Evolutionary conservation across 306 rosid genomes (phyloP), one percentile per base, ranked within the genome.

Genomic region (Dalbergia cultrata): DNA sequence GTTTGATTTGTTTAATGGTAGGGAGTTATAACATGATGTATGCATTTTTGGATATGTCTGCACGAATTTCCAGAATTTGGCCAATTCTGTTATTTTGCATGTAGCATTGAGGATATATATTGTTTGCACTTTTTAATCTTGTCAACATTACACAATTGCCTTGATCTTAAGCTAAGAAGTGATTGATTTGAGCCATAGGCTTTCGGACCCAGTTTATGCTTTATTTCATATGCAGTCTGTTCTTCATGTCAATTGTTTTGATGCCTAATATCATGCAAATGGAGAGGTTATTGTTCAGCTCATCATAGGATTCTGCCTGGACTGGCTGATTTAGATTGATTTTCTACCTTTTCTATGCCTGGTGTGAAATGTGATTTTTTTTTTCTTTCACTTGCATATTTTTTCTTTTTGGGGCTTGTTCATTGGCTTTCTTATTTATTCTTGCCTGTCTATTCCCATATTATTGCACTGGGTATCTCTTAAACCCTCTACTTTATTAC

Each of bases 91-190:
- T 54, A 7, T n/a, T 58, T 67, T 33, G 2, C 47, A 19, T 0
- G 14, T 73, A 17, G 54, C 73, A 59, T 50, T 50, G 53, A 47
- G 67, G 57, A 50, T 67, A 52, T 80, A 8, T 77, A 45, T 73
- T 63, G 14, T 26, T 35, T 68, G 35, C 72, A 22, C 53, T 60
- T 76, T 74, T 47, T 59, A 69, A 66, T 45, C 22, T 26, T 69
- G 75, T 73, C 70, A 63, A 57, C 69, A 21, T 8, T 4, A 53
- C 44, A 13, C 39, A 49, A 47, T 34, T 62, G 52, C 71, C 60
- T 71, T 52, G 61, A 72, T 39, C 59, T 84, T 62, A 54, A 65
- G 83, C 74, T 41, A 8, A 58, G 59, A 60, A 21, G 80, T 75
- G 67, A 41, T 80, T 33, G 12, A 3, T 70, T 62, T 69, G 16